Percentiles rank a stretch among this genome's conserved stretches.
Evolutionary conservation across 768 basidiomycete genomes (phyloP).

Genomic region (Cubamyces lactineus): DNA sequence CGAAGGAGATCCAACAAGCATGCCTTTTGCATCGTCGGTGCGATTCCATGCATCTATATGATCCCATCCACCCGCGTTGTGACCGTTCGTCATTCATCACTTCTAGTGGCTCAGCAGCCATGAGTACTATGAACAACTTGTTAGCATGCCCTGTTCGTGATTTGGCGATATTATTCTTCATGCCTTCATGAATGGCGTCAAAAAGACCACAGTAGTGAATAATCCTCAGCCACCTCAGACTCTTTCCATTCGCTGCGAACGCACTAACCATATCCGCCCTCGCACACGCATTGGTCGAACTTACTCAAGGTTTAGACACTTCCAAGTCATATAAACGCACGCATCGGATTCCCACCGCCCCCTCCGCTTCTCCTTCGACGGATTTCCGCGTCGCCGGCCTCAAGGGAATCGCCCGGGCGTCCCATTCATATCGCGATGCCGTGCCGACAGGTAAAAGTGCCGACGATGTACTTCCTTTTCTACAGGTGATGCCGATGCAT

Average conservation of each 20-base stretch:
- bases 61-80: constrained; percentile 7
- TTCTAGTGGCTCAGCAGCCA: background rate
- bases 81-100: background rate
- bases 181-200: no score
- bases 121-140: background rate
- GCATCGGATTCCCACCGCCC: constrained; percentile 7
- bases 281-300: background rate
- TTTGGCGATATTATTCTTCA: no score
- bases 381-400: constrained; percentile 1
- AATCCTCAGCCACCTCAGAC: background rate
- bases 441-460: constrained; percentile 3
- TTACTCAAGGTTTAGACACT: constrained; percentile 19
- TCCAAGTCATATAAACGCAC: background rate
- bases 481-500: background rate
- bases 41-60: constrained; percentile 10
- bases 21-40: background rate
- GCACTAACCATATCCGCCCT: background rate
- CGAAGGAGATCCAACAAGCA: constrained; percentile 15
- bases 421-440: constrained; percentile 13
- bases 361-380: constrained; percentile 1
- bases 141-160: background rate
- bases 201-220: no score
- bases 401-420: constrained; percentile 4
- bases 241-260: constrained; percentile 5
- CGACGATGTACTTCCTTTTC: background rate